These are phyloP conservation scores for Uronychia setigera DNA, from an alignment of 73 alveolate genomes.

Conservation along the genomic window DNA sequence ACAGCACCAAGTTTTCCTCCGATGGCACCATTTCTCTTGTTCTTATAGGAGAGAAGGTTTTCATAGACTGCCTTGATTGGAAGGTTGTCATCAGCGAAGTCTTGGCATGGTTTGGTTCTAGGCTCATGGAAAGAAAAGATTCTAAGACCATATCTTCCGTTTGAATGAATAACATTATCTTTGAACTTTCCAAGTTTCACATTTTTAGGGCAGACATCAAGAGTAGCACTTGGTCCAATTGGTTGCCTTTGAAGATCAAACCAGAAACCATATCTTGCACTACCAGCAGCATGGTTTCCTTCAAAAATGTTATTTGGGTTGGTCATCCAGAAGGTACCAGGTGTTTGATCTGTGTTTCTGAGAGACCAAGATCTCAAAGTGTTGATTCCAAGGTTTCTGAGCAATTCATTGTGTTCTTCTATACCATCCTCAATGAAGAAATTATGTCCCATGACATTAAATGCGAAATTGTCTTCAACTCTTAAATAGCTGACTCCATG, in stretches of 20 bases:
- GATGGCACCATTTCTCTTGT: slow-evolving; percentile 56
- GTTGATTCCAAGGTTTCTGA: slow-evolving; percentile 56
- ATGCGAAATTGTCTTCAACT: slow-evolving; percentile 71
- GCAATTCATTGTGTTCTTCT: slow-evolving; percentile 57
- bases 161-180: slow-evolving; percentile 84
- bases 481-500: slow-evolving; percentile 62
- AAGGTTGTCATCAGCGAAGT: too few species aligned
- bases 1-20: slow-evolving; percentile 68
- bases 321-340: slow-evolving; percentile 79
- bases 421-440: slow-evolving; percentile 76
- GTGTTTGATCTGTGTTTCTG: slow-evolving; percentile 68
- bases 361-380: slow-evolving; percentile 54
- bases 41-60: slow-evolving; percentile 46
- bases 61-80: slow-evolving; percentile 33
- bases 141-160: slow-evolving; percentile 84
- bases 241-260: slow-evolving; percentile 69
- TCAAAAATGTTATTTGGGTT: slow-evolving; percentile 74
- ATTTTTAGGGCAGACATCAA: slow-evolving; percentile 75
- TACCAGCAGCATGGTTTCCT: slow-evolving; percentile 87
- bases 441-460: slow-evolving; percentile 73
- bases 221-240: slow-evolving; percentile 75
- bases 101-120: too few species aligned
- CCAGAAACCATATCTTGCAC: slow-evolving; percentile 91
- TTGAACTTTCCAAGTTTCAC: slow-evolving; percentile 62
- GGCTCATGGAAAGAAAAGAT: too few species aligned